phyloP scores from a whole-genome alignment of 345 rosid genomes.

The Psidium guajava region DNA sequence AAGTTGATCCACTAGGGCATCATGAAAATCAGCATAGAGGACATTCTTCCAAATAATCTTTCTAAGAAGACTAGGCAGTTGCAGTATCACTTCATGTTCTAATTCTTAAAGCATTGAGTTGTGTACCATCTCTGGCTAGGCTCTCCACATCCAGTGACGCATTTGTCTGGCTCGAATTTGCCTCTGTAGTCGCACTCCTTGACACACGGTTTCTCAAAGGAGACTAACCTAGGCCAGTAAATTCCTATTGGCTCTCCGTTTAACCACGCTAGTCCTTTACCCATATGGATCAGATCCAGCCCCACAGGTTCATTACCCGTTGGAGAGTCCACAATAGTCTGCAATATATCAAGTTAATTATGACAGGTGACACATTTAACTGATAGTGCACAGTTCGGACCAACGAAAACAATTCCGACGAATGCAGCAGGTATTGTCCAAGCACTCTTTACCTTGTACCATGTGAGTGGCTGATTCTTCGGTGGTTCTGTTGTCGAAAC shows the following conservation, averaged over 20 bases:
- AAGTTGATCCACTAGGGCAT: neutral
- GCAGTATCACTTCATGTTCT: neutral
- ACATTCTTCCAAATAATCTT: neutral
- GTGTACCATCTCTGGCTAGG: constrained; percentile 92
- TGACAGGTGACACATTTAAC: neutral
- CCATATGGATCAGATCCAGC: constrained; percentile 83
- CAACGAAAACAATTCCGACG: neutral
- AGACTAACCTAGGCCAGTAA: constrained; percentile 60
- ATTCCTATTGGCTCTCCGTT: constrained; percentile 97
- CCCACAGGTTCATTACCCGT: constrained; percentile 80
- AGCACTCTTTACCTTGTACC: constrained; percentile 66
- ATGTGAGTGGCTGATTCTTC: constrained; percentile 64
- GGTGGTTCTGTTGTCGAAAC: constrained; percentile 56
- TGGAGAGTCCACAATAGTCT: constrained; percentile 74
- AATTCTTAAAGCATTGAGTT: neutral
- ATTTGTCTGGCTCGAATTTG: constrained; percentile 67
- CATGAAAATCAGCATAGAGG: neutral
- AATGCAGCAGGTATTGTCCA: neutral
- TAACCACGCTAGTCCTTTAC: constrained; percentile 96
- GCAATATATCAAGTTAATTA: neutral
- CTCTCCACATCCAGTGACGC: constrained; percentile 80
- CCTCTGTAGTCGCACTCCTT: constrained; percentile 74
- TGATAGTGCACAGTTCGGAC: neutral
- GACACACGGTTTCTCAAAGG: constrained; percentile 37
- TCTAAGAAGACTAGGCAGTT: neutral